Percentiles rank a stretch among this genome's conserved stretches.
Conservation (phyloP, 2,329 filamentous ascomycete genomes). For the Colletotrichum acutatum region DNA sequence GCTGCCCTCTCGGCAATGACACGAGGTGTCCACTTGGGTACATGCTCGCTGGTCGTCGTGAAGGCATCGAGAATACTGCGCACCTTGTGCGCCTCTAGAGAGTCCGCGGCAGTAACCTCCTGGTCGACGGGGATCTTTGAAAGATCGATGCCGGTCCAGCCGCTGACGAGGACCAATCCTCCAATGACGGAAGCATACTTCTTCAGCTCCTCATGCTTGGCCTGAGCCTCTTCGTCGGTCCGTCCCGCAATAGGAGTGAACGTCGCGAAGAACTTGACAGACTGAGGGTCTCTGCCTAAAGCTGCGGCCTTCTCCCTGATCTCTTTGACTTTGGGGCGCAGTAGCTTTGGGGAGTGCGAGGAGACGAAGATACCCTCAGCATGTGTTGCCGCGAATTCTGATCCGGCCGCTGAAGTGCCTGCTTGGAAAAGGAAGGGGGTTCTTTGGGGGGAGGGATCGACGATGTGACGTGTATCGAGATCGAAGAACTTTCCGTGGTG, state of each 20-base stretch:
- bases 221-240: slow-evolving; percentile 63
- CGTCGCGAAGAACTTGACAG: slow-evolving; percentile 66
- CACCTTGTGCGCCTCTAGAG: slow-evolving; percentile 62
- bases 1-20: slow-evolving; percentile 53
- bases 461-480: slow-evolving; percentile 53
- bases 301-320: slow-evolving; percentile 63
- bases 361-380: slow-evolving; percentile 72
- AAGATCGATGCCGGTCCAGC: slow-evolving; percentile 71
- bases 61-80: slow-evolving; percentile 60
- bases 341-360: slow-evolving; percentile 59
- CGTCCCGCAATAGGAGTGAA: slow-evolving; percentile 61
- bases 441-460: slow-evolving; percentile 66
- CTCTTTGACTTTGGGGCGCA: slow-evolving; percentile 61
- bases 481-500: slow-evolving; percentile 49
- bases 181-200: slow-evolving; percentile 65
- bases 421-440: slow-evolving; percentile 70
- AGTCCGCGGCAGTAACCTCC: slow-evolving; percentile 65
- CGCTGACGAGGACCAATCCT: slow-evolving; percentile 65
- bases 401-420: slow-evolving; percentile 68
- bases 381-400: slow-evolving; percentile 65
- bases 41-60: slow-evolving; percentile 57
- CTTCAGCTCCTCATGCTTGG: slow-evolving; percentile 61
- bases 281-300: slow-evolving; percentile 64
- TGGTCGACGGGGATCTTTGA: slow-evolving; percentile 67
- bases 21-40: slow-evolving; percentile 56